Percentiles rank a stretch among this genome's conserved stretches.
Conservation (phyloP, 192 early-diverging fungal genomes). For the Dispira parvispora region DNA sequence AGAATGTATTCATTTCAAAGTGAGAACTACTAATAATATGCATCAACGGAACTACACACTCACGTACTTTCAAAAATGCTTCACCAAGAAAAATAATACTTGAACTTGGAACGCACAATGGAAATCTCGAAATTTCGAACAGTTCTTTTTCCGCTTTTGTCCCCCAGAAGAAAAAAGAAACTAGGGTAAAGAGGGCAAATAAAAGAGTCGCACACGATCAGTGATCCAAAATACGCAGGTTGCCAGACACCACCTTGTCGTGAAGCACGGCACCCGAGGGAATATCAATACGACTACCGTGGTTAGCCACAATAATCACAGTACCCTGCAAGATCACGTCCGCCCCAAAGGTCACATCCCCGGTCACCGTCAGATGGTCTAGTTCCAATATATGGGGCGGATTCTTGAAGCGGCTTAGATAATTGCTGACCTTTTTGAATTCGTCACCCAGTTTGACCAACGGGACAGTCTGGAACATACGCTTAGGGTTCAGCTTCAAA, state of each 20-base stretch:
- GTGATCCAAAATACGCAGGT: slow-evolving; percentile 74
- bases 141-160: too few relatives aligned
- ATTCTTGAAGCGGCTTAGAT: slow-evolving; percentile 75
- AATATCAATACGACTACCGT: slow-evolving; percentile 94
- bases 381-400: slow-evolving; percentile 93
- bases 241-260: slow-evolving; percentile 97
- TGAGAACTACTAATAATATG: too few relatives aligned
- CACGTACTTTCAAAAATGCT: too few relatives aligned
- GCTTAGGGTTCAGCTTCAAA: slow-evolving; percentile 79
- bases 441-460: slow-evolving; percentile 94
- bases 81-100: too few relatives aligned
- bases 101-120: too few relatives aligned
- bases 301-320: slow-evolving; percentile 97
- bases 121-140: too few relatives aligned
- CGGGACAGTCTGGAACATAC: slow-evolving; percentile 83
- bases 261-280: slow-evolving; percentile 85
- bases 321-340: slow-evolving; percentile 83
- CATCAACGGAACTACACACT: too few relatives aligned
- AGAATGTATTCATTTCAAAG: too few relatives aligned
- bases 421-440: slow-evolving; percentile 93
- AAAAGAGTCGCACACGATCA: slow-evolving; percentile 15
- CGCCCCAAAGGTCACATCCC: slow-evolving; percentile 93
- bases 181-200: neutral
- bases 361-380: slow-evolving; percentile 96
- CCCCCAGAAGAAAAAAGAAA: neutral